A percentile compares a stretch with the other conserved stretches of the same genome.
phyloP scores from a whole-genome alignment of 2,329 filamentous ascomycete genomes.

The Trichoderma sp. region DNA sequence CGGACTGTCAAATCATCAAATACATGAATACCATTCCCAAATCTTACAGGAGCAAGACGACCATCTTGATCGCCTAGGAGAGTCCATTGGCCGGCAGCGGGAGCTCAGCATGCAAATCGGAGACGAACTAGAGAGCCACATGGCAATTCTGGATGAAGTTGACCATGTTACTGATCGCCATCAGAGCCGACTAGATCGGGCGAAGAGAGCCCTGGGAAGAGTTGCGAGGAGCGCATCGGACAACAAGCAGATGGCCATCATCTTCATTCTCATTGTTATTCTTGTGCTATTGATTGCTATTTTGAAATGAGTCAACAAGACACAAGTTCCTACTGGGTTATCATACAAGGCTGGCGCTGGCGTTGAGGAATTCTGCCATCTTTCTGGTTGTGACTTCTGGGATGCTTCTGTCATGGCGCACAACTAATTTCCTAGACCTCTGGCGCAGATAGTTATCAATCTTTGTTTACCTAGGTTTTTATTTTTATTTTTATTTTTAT shows the following conservation, averaged over 20 bases:
- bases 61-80: slow-evolving; percentile 84
- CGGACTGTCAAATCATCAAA: slow-evolving; percentile 72
- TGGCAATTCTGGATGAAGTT: slow-evolving; percentile 83
- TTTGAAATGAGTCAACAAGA: slow-evolving; percentile 55
- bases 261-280: slow-evolving; percentile 78
- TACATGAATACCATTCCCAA: slow-evolving; percentile 78
- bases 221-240: slow-evolving; percentile 74
- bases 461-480: background rate
- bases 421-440: background rate
- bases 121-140: slow-evolving; percentile 89
- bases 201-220: slow-evolving; percentile 66
- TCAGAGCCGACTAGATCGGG: slow-evolving; percentile 69
- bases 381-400: background rate
- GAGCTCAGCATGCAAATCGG: slow-evolving; percentile 95
- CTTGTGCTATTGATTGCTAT: slow-evolving; percentile 79
- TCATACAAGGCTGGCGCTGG: background rate
- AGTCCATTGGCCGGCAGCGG: slow-evolving; percentile 81
- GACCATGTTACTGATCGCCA: slow-evolving; percentile 82
- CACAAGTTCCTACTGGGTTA: background rate
- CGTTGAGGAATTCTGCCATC: background rate
- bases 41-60: slow-evolving; percentile 88
- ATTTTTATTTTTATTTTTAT: background rate
- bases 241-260: slow-evolving; percentile 81
- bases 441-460: background rate
- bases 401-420: background rate